phyloP scores from a whole-genome alignment of 2,329 filamentous ascomycete species.

The Exophiala aquamarina region DNA sequence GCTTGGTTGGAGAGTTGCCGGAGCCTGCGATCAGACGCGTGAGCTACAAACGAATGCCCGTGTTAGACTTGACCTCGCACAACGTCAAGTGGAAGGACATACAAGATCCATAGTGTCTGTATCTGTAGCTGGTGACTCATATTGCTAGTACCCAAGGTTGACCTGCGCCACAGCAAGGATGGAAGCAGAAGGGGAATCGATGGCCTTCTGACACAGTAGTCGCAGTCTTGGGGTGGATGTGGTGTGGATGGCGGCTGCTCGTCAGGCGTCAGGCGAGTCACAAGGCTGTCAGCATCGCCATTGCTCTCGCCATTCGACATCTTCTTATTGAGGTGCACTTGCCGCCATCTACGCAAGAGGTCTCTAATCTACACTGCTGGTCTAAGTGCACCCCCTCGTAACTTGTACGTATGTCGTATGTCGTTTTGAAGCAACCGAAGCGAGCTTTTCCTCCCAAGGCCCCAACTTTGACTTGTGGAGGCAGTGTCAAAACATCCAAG shows the following conservation, averaged over 20 bases:
- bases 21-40: conserved; percentile 62
- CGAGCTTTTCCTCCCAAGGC: too few species aligned
- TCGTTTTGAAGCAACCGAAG: not conserved
- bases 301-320: too few species aligned
- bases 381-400: too few species aligned
- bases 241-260: too few species aligned
- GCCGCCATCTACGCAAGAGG: too few species aligned
- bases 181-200: conserved; percentile 5
- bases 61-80: conserved; percentile 19
- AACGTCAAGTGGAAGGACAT: conserved; percentile 27
- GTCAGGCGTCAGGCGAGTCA: too few species aligned
- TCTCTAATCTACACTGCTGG: too few species aligned
- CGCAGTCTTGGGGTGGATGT: too few species aligned
- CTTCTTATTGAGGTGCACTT: too few species aligned
- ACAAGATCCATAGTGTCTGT: conserved; percentile 44
- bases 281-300: too few species aligned
- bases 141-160: not conserved
- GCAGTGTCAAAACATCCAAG: not conserved
- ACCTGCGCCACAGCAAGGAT: not conserved
- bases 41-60: conserved; percentile 45
- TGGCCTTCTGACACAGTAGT: not conserved
- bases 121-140: conserved; percentile 13
- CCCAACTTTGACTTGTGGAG: not conserved
- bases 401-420: not conserved
- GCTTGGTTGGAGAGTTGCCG: conserved; percentile 49